A percentile compares a stretch with the other conserved stretches of the same genome.
Evolutionary conservation across 441 rosid species (phyloP).

Genomic region (Syzygium malaccense): DNA sequence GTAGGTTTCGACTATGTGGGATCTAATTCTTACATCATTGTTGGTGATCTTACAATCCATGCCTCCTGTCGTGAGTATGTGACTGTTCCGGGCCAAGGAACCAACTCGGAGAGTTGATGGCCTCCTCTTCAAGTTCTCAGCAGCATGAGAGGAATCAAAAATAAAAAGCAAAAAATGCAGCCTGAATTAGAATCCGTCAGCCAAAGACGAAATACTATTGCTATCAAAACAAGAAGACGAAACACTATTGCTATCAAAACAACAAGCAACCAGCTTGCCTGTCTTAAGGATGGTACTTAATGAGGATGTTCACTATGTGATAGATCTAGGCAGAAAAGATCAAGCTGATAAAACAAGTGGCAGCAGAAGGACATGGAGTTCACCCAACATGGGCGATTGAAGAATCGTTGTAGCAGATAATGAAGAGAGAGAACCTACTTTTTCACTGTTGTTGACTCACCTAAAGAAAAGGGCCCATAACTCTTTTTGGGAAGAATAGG

Average conservation of each 20-base stretch:
- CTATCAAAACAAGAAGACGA: background rate
- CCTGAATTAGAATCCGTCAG: background rate
- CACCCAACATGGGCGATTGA: slow-evolving; percentile 50
- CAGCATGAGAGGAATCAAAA: background rate
- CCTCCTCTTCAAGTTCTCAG: slow-evolving; percentile 21
- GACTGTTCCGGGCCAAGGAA: slow-evolving; percentile 42
- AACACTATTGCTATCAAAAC: background rate
- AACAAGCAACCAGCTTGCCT: slow-evolving; percentile 6
- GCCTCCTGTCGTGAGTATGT: slow-evolving; percentile 39
- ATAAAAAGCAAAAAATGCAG: background rate
- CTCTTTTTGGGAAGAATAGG: slow-evolving; percentile 46
- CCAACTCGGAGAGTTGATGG: slow-evolving; percentile 26
- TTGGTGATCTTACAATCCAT: slow-evolving; percentile 27
- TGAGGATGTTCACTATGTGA: slow-evolving; percentile 30
- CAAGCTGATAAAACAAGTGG: slow-evolving; percentile 34
- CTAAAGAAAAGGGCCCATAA: slow-evolving; percentile 59
- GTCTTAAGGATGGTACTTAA: slow-evolving; percentile 15
- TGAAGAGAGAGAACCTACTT: slow-evolving; percentile 18
- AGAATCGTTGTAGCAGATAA: slow-evolving; percentile 40
- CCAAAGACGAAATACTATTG: too few species aligned
- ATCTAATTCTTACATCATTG: slow-evolving; percentile 40
- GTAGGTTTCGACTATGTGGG: slow-evolving; percentile 34
- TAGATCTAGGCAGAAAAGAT: slow-evolving; percentile 39
- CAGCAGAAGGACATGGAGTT: slow-evolving; percentile 53
- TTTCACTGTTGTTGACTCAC: slow-evolving; percentile 42